These are phyloP conservation scores for Teratosphaeria nubilosa DNA, from an alignment of 2,329 filamentous ascomycete genomes.

Conservation along the genomic window DNA sequence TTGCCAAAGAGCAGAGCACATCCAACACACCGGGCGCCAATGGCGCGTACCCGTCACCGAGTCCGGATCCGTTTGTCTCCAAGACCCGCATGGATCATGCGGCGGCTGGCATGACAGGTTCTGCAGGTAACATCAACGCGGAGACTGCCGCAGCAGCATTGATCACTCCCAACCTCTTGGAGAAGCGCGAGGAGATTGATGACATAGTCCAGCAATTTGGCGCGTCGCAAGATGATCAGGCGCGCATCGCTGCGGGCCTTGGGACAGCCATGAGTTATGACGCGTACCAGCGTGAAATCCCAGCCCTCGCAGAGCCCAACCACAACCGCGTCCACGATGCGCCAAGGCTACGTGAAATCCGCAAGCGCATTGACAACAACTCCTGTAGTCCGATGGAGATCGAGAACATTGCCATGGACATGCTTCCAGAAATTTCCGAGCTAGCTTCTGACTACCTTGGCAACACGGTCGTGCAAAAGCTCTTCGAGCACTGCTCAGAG, in stretches of 20 bases:
- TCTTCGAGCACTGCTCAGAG: constrained; percentile 95
- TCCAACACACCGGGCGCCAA: constrained; percentile 82
- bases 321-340: constrained; percentile 87
- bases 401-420: constrained; percentile 80
- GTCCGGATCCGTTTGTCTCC: constrained; percentile 65
- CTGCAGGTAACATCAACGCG: constrained; percentile 28
- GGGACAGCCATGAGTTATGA: constrained; percentile 67
- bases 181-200: constrained; percentile 73
- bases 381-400: constrained; percentile 78
- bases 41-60: constrained; percentile 79
- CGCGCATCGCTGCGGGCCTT: constrained; percentile 61
- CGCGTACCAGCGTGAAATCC: constrained; percentile 70
- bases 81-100: constrained; percentile 27
- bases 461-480: constrained; percentile 98
- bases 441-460: constrained; percentile 91
- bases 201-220: constrained; percentile 84
- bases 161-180: constrained; percentile 60
- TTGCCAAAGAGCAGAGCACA: constrained; percentile 87
- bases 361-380: constrained; percentile 95
- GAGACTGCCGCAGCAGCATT: constrained; percentile 45
- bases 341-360: constrained; percentile 85
- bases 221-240: constrained; percentile 66
- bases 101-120: constrained; percentile 18
- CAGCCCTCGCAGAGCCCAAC: constrained; percentile 76
- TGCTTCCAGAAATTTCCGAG: constrained; percentile 95